Conservation (phyloP, 2,329 filamentous ascomycete genomes). For the Aspergillus aculeatus region DNA sequence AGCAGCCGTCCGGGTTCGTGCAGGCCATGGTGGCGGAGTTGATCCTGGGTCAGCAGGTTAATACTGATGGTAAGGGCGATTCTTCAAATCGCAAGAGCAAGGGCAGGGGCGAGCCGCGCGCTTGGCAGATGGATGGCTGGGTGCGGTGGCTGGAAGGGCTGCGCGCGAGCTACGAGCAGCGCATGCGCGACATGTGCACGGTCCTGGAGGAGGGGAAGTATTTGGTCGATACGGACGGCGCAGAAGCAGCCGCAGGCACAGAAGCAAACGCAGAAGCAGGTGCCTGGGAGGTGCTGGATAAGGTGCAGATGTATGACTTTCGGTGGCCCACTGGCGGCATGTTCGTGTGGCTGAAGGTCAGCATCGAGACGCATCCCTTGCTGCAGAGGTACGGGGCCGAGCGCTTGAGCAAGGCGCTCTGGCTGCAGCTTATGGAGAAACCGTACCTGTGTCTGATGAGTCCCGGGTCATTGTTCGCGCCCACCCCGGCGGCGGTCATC, state of each 20-base stretch:
- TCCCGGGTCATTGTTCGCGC: slow-evolving; percentile 72
- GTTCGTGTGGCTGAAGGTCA: slow-evolving; percentile 81
- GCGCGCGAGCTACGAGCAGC: slow-evolving; percentile 76
- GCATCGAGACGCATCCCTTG: slow-evolving; percentile 72
- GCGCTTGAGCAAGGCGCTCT: slow-evolving; percentile 63
- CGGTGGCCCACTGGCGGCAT: slow-evolving; percentile 81
- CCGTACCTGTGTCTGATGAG: slow-evolving; percentile 69
- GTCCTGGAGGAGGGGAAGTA: slow-evolving; percentile 68
- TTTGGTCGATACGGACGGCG: slow-evolving; percentile 61
- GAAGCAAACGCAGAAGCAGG: slow-evolving; percentile 47
- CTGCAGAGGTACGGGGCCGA: slow-evolving; percentile 54
- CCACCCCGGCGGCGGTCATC: slow-evolving; percentile 59
- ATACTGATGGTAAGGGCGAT: too few species aligned
- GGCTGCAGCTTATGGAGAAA: slow-evolving; percentile 68
- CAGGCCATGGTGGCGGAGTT: slow-evolving; percentile 67
- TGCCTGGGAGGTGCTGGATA: slow-evolving; percentile 75
- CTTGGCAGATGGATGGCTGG: slow-evolving; percentile 84
- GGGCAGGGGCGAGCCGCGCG: slow-evolving; percentile 50
- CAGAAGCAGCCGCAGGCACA: slow-evolving; percentile 37
- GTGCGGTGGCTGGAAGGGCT: slow-evolving; percentile 87
- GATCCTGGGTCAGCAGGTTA: slow-evolving; percentile 64
- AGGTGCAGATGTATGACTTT: slow-evolving; percentile 72
- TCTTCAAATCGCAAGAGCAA: not conserved
- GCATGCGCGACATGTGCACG: slow-evolving; percentile 77
- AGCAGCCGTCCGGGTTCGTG: slow-evolving; percentile 86